Evolutionary conservation across 495 filamentous ascomycete genomes (phyloP), one percentile per base, ranked within the genome.

Genomic region (Penicillium atrosanguineum): DNA sequence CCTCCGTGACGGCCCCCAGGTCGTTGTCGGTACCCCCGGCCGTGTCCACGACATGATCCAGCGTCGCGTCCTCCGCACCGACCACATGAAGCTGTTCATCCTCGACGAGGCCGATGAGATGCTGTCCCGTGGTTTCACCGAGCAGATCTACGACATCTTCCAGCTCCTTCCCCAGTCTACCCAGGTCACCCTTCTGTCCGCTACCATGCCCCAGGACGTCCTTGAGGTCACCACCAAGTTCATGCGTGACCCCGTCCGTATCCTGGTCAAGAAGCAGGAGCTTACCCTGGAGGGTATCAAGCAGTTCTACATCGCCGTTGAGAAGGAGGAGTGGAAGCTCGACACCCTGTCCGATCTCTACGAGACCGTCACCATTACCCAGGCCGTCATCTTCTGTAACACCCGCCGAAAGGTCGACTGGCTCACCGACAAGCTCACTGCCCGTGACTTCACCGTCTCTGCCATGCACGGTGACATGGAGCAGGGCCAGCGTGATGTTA

Each of bases 101-200:
- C 91, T 98, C 59, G 94, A 98, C 71, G 94, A 98, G 78, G 94
- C 94, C 62, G 94, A 98, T 73, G 94, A 98, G 81, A 91, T 98
- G 82, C 85, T 98, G 77, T 96, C 91, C 84, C 91, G 92, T 72
- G 94, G 94, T 72, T 98, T 98, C 84, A 90, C 90, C 58, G 95
- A 98, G 81, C 94, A 98, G 81, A 98, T 98, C 78, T 98, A 98
- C 81, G 95, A 98, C 71, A 94, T 98, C 76, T 98, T 95, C 84
- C 95, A 95, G 73, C 87, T 96, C 41, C 89, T 98, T 44, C 94
- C 94, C 31, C 94, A 93, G 73, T 90, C 91, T 46, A 98, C 95
- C 62, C 94, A 98, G 81, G 94, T 98, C 48, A 93, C 95, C 53
- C 87, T 98, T 57, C 85, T 98, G 44, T 97, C 93, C 37, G 94